These are phyloP conservation scores for Fusarium nygamai DNA, from an alignment of 2,329 filamentous ascomycete species.

Conservation along the genomic window DNA sequence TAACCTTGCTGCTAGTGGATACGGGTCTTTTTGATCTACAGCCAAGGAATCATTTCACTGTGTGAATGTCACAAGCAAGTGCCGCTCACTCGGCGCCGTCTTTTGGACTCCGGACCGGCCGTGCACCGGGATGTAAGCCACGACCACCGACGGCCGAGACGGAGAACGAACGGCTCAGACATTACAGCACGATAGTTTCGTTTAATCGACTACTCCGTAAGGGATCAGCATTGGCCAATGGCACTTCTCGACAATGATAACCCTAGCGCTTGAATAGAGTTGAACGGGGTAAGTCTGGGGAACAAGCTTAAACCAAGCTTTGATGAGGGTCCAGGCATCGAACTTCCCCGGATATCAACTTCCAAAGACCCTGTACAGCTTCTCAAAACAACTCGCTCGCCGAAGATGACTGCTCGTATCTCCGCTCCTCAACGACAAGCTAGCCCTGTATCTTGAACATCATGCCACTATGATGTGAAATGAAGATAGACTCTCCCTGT, in stretches of 20 bases:
- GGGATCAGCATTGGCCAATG: background rate
- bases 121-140: constrained; percentile 8
- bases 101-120: constrained; percentile 35
- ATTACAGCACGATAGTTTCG: background rate
- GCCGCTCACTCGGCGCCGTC: constrained; percentile 24
- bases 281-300: constrained; percentile 11
- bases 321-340: background rate
- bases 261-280: background rate
- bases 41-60: constrained; percentile 17
- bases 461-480: constrained; percentile 5
- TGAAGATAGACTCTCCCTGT: background rate
- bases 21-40: constrained; percentile 23
- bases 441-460: background rate
- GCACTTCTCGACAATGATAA: background rate
- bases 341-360: constrained; percentile 2
- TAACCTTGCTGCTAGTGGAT: constrained; percentile 18
- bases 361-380: background rate
- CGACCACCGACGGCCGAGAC: constrained; percentile 21
- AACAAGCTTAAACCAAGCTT: constrained; percentile 1
- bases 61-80: constrained; percentile 17
- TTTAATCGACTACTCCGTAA: background rate
- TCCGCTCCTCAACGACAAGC: background rate
- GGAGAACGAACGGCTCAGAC: constrained; percentile 4
- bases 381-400: constrained; percentile 12
- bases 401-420: constrained; percentile 31